phyloP scores from a whole-genome alignment of 2,329 filamentous ascomycete genomes.

The Aureobasidium sp. region DNA sequence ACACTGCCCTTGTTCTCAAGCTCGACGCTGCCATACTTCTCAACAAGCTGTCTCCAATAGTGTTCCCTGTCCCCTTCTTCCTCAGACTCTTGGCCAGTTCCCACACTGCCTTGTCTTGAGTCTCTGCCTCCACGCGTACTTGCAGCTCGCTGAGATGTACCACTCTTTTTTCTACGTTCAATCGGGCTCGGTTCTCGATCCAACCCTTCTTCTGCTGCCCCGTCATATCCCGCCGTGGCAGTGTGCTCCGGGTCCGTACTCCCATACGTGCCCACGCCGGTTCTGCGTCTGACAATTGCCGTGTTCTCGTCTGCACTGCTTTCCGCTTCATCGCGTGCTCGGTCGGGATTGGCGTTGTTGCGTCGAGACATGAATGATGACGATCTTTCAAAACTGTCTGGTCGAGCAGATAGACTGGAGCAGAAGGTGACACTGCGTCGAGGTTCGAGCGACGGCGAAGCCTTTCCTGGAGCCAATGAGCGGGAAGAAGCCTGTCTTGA shows the following conservation, averaged over 20 bases:
- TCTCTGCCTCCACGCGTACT: not conserved
- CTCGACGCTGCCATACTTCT: constrained; percentile 62
- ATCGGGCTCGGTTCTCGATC: constrained; percentile 9
- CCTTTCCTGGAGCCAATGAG: not conserved
- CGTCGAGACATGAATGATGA: constrained; percentile 12
- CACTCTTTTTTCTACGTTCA: constrained; percentile 8
- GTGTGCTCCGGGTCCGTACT: not conserved
- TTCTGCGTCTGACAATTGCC: constrained; percentile 30
- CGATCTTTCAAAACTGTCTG: constrained; percentile 16
- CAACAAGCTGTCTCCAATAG: constrained; percentile 50
- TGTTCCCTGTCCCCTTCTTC: constrained; percentile 24
- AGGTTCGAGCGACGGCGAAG: constrained; percentile 9
- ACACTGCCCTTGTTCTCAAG: constrained; percentile 82
- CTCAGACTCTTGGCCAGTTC: constrained; percentile 4
- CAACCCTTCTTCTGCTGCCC: constrained; percentile 19
- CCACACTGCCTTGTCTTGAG: not conserved
- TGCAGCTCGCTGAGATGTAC: not conserved
- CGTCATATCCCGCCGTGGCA: constrained; percentile 19
- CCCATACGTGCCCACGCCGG: constrained; percentile 15
- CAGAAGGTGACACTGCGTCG: constrained; percentile 22
- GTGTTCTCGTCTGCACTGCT: constrained; percentile 38
- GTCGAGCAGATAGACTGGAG: constrained; percentile 17
- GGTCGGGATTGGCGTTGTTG: constrained; percentile 9
- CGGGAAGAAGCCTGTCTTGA: not conserved
- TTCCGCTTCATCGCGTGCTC: constrained; percentile 22